Percentiles rank a stretch among this genome's conserved stretches.
Evolutionary conservation across 139 green algal genomes (phyloP).

Genomic region (Eudorina sp.): DNA sequence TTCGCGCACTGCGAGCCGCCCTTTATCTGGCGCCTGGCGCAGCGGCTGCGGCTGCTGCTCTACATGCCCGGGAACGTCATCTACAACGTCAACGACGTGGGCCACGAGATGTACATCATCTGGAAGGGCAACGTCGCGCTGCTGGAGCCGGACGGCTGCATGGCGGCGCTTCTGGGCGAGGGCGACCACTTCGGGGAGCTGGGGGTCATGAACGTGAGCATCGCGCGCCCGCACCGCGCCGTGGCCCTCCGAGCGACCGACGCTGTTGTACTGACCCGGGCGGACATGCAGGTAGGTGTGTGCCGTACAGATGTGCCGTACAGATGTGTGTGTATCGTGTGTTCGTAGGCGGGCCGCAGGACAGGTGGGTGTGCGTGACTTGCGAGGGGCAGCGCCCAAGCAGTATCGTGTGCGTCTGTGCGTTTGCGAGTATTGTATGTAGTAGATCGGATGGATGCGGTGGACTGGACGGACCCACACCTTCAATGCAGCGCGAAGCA

Average conservation of each 20-base stretch:
- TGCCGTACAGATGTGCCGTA: too few relatives aligned
- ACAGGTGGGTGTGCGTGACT: too few relatives aligned
- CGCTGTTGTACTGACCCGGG: slow-evolving; percentile 14
- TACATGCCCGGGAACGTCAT: slow-evolving; percentile 25
- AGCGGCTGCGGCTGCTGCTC: slow-evolving; percentile 8
- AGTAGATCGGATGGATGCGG: too few relatives aligned
- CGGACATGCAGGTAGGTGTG: slow-evolving; percentile 31
- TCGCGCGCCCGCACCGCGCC: neutral
- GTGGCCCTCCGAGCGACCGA: slow-evolving; percentile 8
- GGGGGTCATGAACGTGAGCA: neutral
- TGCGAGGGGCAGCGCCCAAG: too few relatives aligned
- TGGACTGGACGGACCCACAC: too few relatives aligned
- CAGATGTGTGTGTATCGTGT: too few relatives aligned
- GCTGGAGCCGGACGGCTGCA: neutral
- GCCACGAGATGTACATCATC: slow-evolving; percentile 45
- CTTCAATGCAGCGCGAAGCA: too few relatives aligned
- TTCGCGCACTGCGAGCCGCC: slow-evolving; percentile 33
- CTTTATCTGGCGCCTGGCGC: slow-evolving; percentile 33
- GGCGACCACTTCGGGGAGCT: slow-evolving; percentile 46
- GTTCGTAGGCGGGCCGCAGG: too few relatives aligned
- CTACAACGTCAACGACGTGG: slow-evolving; percentile 19
- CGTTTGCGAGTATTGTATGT: too few relatives aligned
- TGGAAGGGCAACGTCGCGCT: slow-evolving; percentile 37
- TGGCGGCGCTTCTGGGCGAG: neutral
- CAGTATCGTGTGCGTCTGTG: too few relatives aligned